Evolutionary conservation across 202 grass and related monocot species (phyloP), one percentile per base, ranked within the genome.

Genomic region (Musa balbisiana): DNA sequence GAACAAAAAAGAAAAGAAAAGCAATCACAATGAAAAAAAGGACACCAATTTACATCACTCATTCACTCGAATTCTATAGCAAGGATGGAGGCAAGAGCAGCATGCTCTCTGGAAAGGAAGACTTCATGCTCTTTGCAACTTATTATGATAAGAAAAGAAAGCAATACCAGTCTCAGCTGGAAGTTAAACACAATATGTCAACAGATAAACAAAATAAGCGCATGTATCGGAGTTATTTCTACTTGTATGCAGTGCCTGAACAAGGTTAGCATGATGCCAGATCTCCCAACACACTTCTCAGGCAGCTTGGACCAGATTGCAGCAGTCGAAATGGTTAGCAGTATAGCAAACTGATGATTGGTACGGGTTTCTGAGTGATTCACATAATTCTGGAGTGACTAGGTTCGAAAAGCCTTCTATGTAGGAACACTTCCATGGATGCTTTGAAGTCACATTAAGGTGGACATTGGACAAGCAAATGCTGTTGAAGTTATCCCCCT

Each of bases 391-490:
- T n/a, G 94, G 94, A 59, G 80, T 83, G 58, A 98, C 95, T 1
- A 53, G 89, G 80, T 98, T 98, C 0, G 90, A 94, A 81, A 92
- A 98, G 11, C 94, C 94, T 71, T 98, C 67, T 19, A 98, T 85
- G 64, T 80, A 88, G 0, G 91, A 98, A 72, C 95, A 98, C 21
- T 89, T 94, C 95, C 95, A 98, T 50, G 91, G 91, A 74, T 86
- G 81, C 54, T 15, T 66, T 11, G 95, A 92, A 27, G 58, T 86
- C 51, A 94, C 95, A 50, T 53, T 70, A 13, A 89, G 87, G 11
- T 85, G 88, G 22, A 98, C 85, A 81, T 98, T 94, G 20, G 88
- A 85, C 77, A 98, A 79, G 75, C 91, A 98, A 53, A 98, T 98
- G 79, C 51, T 94, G 75, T 83, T 94, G 80, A 98, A 98, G 63